Evolutionary conservation across 2,329 filamentous ascomycete genomes (phyloP).

Genomic region (Ophiostoma australiae): DNA sequence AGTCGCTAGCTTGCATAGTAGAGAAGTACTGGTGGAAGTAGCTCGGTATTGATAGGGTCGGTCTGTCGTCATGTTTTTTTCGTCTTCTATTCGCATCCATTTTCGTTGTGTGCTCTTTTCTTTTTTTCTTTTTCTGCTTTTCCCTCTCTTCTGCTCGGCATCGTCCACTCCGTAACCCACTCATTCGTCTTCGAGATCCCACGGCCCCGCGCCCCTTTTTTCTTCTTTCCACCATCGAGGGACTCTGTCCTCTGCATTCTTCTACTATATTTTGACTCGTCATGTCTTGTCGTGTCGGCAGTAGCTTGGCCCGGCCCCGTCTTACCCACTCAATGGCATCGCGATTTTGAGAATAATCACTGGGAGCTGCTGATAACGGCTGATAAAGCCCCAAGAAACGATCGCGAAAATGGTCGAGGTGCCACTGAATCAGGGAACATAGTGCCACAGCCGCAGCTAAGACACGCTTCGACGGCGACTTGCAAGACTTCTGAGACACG

Average conservation of each 20-base stretch:
- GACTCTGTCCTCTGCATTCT: neutral
- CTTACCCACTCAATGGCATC: neutral
- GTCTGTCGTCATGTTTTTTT: neutral
- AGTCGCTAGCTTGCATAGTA: neutral
- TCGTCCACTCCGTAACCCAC: neutral
- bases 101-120: no score
- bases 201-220: neutral
- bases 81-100: neutral
- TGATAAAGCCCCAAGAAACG: neutral
- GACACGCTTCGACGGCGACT: neutral
- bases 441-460: no score
- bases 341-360: neutral
- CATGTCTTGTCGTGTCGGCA: neutral
- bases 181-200: neutral
- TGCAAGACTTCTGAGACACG: neutral
- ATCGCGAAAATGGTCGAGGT: neutral
- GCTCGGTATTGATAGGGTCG: neutral
- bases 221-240: neutral
- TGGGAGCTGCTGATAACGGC: neutral
- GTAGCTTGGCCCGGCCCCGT: neutral
- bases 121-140: neutral
- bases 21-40: neutral
- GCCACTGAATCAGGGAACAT: neutral
- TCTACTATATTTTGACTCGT: neutral
- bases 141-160: neutral